Percentiles rank a stretch among this genome's conserved stretches.
Evolutionary conservation across 805 yeast species (phyloP).

Genomic region (Myxozyma udenii): DNA sequence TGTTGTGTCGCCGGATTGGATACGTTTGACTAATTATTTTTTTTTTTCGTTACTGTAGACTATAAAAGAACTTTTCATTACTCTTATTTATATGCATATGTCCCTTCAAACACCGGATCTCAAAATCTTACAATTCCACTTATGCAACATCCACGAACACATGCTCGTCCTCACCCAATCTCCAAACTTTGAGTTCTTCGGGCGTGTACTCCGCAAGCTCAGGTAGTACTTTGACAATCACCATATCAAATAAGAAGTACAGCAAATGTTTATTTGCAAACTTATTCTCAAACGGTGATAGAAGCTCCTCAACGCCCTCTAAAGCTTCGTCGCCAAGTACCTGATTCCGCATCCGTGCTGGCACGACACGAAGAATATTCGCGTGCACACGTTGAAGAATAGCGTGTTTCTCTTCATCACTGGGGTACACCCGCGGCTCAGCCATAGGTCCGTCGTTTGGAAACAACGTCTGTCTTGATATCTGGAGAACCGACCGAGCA

Average conservation of each 20-base stretch:
- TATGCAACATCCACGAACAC: too few relatives aligned
- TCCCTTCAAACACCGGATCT: too few relatives aligned
- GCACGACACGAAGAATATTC: conserved; percentile 24
- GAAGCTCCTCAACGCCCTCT: conserved; percentile 30
- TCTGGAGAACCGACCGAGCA: conserved; percentile 31
- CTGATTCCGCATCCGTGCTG: conserved; percentile 24
- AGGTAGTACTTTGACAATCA: conserved; percentile 33
- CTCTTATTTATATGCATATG: too few relatives aligned
- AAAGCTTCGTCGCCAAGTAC: conserved; percentile 30
- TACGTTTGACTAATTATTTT: neutral
- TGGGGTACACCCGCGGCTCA: conserved; percentile 46
- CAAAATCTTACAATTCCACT: too few relatives aligned
- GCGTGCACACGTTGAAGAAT: conserved; percentile 27
- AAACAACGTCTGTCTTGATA: conserved; percentile 43
- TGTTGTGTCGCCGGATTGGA: neutral
- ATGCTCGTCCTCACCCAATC: conserved; percentile 24
- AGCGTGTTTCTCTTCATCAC: conserved; percentile 40
- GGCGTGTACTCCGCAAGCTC: conserved; percentile 34
- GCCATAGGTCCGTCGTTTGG: conserved; percentile 54
- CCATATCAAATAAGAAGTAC: conserved; percentile 33
- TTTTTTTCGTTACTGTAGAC: too few relatives aligned
- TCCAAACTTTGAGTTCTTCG: conserved; percentile 29
- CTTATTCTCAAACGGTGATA: conserved; percentile 33
- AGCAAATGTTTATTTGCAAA: conserved; percentile 36
- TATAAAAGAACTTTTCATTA: neutral